Evolutionary conservation across 306 rosid species (phyloP).

Genomic region (Sicyos edulis): DNA sequence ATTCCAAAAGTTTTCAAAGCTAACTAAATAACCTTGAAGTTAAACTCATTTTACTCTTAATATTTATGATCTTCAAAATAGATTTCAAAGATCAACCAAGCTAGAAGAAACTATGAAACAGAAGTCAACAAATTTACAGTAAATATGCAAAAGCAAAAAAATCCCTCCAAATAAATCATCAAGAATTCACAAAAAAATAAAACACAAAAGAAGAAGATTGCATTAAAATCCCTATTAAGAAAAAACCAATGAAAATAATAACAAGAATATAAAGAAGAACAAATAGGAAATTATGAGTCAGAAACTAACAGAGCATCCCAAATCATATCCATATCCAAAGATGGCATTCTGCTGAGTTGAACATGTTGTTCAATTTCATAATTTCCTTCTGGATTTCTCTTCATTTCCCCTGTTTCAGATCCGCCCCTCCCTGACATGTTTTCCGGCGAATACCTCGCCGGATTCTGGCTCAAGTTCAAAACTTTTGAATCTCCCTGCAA

Average conservation of each 20-base stretch:
- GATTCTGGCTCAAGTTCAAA: background rate
- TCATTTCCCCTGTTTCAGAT: conserved; percentile 30
- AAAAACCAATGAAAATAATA: conserved; percentile 6
- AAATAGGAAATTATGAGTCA: conserved; percentile 34
- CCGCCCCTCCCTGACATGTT: conserved; percentile 18
- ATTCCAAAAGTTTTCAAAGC: no score
- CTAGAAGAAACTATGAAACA: background rate
- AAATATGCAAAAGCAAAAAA: no score
- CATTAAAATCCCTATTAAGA: conserved; percentile 8
- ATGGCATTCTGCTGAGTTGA: conserved; percentile 90
- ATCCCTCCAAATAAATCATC: background rate
- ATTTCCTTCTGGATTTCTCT: conserved; percentile 38
- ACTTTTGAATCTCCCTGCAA: conserved; percentile 22
- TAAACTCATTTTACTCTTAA: background rate
- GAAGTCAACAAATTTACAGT: no score
- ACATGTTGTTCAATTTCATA: conserved; percentile 55
- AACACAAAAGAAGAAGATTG: conserved; percentile 1
- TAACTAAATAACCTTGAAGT: no score
- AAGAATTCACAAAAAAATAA: background rate
- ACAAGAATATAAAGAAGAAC: background rate
- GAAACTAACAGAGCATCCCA: conserved; percentile 86
- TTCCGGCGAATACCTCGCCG: background rate
- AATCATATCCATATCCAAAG: conserved; percentile 85
- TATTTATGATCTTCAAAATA: background rate
- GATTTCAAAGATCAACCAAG: background rate